Conservation (phyloP, 1,284 basidiomycete genomes). For the Ganoderma boninense region DNA sequence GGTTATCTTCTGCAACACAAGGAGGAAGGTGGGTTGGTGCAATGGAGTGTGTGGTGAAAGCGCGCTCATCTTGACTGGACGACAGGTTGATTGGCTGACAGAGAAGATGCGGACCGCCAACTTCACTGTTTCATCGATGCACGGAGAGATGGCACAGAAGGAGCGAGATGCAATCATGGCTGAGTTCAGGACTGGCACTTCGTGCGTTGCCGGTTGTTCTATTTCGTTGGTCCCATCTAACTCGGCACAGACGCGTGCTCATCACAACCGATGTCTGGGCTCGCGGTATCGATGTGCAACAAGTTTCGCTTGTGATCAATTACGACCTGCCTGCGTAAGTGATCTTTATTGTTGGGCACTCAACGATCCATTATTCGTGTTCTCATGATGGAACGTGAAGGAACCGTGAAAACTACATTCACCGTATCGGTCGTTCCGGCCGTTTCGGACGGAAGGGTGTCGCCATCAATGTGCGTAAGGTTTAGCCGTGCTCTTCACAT, state of each 20-base stretch:
- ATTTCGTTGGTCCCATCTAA: neutral
- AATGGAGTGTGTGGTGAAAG: neutral
- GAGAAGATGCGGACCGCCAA: slow-evolving; percentile 98
- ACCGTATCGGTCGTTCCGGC: slow-evolving; percentile 95
- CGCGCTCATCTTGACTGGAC: slow-evolving; percentile 1
- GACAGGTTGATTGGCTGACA: slow-evolving; percentile 96
- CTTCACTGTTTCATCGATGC: slow-evolving; percentile 97
- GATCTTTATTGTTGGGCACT: neutral
- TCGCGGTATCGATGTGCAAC: slow-evolving; percentile 98
- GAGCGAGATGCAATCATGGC: slow-evolving; percentile 99
- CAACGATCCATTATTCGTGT: slow-evolving; percentile 3
- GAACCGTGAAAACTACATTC: slow-evolving; percentile 99
- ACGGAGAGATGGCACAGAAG: slow-evolving; percentile 99
- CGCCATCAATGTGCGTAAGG: slow-evolving; percentile 79
- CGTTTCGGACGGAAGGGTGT: slow-evolving; percentile 96
- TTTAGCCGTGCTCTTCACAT: neutral
- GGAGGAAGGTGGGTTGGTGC: slow-evolving; percentile 79
- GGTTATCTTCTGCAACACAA: slow-evolving; percentile 99
- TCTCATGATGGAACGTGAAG: slow-evolving; percentile 45
- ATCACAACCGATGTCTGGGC: slow-evolving; percentile 99
- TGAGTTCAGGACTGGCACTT: slow-evolving; percentile 95
- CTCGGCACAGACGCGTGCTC: slow-evolving; percentile 76
- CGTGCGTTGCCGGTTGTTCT: slow-evolving; percentile 58
- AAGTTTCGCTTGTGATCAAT: slow-evolving; percentile 98
- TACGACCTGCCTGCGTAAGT: slow-evolving; percentile 93